Evolutionary conservation across 306 rosid genomes (phyloP), one percentile per base, ranked within the genome.

Genomic region (Morella rubra): DNA sequence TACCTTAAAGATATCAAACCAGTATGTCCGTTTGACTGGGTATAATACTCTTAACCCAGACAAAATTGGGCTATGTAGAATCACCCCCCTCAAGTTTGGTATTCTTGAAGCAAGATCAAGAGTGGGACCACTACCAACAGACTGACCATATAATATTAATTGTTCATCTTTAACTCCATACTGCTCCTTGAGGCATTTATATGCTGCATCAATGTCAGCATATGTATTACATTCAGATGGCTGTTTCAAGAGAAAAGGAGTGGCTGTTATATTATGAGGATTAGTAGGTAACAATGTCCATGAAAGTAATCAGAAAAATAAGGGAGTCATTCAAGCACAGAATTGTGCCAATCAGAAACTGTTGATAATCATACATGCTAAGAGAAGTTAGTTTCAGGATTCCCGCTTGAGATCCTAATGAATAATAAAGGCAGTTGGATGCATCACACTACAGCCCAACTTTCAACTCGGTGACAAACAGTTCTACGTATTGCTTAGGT

Each of bases 1-100:
- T 62, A 93, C 98, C 97, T 93, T 91, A 82, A 89, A 93, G 84
- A 93, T 93, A 81, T 93, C 98, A 87, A 93, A 93, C 98, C 98
- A 89, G 81, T 81, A 93, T 6, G 98, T 85, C 79, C 93, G 83
- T 82, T 93, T 93, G 53, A 88, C 98, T 42, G 96, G 98, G 83
- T 93, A 91, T 78, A 93, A 84, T 56, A 93, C 97, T 83, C 98
- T 87, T 77, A 93, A 59, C 74, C 98, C 97, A 22, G 98, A 93
- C 80, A 93, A 81, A 79, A 93, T 91, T 66, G 98, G 93, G 82
- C 98, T 93, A 77, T 93, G 98, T 80, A 93, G 83, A 55, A 91
- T 97, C 44, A 93, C 96, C 10, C 92, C 97, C 80, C 97, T 89
- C 73, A 93, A 80, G 58, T 86, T 90, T 19, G 86, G 76, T 75